Percentiles rank a stretch among this genome's conserved stretches.
Conservation (phyloP, 768 basidiomycete species). For the Psilocybe subaeruginosa region DNA sequence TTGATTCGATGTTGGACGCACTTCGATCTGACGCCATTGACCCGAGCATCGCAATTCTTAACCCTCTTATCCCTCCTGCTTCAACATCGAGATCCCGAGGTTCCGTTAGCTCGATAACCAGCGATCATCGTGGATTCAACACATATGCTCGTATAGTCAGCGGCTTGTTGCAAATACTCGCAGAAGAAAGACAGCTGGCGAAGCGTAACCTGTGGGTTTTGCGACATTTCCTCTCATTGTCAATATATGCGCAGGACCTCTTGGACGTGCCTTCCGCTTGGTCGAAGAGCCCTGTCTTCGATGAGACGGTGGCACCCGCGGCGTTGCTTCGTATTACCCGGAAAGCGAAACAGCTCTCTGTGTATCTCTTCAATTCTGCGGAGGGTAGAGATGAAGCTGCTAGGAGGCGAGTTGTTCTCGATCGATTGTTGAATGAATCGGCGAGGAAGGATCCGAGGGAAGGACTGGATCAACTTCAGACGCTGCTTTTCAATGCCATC, state of each 20-base stretch:
- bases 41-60: conserved; percentile 59
- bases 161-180: conserved; percentile 60
- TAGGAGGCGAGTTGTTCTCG: conserved; percentile 52
- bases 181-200: conserved; percentile 62
- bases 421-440: conserved; percentile 22
- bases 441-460: conserved; percentile 16
- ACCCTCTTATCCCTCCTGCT: conserved; percentile 57
- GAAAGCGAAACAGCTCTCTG: conserved; percentile 53
- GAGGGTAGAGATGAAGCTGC: conserved; percentile 36
- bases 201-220: conserved; percentile 67
- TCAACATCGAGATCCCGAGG: conserved; percentile 21
- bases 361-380: conserved; percentile 62
- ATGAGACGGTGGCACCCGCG: conserved; percentile 33
- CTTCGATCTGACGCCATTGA: conserved; percentile 52
- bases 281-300: conserved; percentile 51
- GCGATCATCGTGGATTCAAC: conserved; percentile 58
- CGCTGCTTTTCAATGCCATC: conserved; percentile 33
- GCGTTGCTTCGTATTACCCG: conserved; percentile 43
- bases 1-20: conserved; percentile 48
- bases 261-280: conserved; percentile 50
- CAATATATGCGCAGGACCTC: conserved; percentile 65
- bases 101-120: conserved; percentile 7
- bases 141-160: conserved; percentile 64
- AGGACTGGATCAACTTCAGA: conserved; percentile 20
- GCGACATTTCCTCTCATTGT: conserved; percentile 67